Conservation (phyloP, 2,329 filamentous ascomycete genomes). For the Neofusicoccum umdonicola region DNA sequence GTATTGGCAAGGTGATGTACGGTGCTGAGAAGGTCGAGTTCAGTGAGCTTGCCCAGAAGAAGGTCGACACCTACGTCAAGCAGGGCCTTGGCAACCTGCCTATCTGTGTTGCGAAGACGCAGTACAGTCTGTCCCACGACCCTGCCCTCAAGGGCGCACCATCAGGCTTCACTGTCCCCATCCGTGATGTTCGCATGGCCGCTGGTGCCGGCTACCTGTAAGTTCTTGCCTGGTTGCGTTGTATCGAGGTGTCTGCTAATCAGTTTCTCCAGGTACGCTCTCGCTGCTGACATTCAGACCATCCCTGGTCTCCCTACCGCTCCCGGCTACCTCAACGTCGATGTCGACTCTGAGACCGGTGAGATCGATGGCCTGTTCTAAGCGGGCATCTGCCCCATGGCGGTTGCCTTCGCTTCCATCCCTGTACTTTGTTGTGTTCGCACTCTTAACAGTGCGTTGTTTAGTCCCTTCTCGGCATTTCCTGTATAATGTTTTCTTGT, state of each 20-base stretch:
- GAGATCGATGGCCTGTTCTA: conserved; percentile 77
- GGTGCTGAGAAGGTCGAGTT: conserved; percentile 87
- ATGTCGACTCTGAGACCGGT: conserved; percentile 57
- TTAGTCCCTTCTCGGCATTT: neutral
- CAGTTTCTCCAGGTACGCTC: conserved; percentile 64
- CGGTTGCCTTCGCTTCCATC: neutral
- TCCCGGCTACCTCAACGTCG: conserved; percentile 92
- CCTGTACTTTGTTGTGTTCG: neutral
- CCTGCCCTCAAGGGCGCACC: conserved; percentile 92
- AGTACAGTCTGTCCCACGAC: conserved; percentile 94
- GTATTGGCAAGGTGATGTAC: conserved; percentile 91
- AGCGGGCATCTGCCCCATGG: neutral
- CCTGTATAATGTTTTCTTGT: conserved; percentile 5
- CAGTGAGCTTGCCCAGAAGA: conserved; percentile 89
- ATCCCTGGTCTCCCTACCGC: conserved; percentile 94
- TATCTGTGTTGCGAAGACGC: conserved; percentile 97
- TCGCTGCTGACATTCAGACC: conserved; percentile 96
- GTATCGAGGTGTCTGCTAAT: conserved; percentile 35
- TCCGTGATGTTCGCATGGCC: conserved; percentile 89
- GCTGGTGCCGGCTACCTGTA: conserved; percentile 89
- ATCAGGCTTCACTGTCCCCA: conserved; percentile 89
- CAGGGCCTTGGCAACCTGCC: conserved; percentile 92
- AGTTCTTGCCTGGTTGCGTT: conserved; percentile 37
- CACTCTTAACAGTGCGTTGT: conserved; percentile 3
- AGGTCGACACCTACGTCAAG: conserved; percentile 89